Evolutionary conservation across 208 protist genomes (phyloP).

Genomic region (Phytomonas sp.): DNA sequence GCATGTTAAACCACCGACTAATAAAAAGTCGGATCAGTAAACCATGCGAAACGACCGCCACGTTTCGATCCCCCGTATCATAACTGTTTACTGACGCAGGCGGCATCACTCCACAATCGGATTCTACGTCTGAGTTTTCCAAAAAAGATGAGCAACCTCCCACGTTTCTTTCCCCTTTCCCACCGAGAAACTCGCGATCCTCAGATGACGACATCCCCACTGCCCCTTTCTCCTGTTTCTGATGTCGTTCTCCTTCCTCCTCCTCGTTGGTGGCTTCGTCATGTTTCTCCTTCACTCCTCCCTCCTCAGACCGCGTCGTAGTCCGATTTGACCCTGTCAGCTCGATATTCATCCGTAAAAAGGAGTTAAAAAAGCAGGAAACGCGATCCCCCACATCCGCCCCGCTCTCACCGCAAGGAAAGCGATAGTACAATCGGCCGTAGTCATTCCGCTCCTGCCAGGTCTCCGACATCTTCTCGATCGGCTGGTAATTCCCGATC

Average conservation of each 20-base stretch:
- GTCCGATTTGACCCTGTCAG: slow-evolving; percentile 52
- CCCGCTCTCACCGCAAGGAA: slow-evolving; percentile 85
- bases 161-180: too few relatives aligned
- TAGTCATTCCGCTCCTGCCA: slow-evolving; percentile 64
- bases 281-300: too few relatives aligned
- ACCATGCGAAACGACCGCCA: slow-evolving; percentile 83
- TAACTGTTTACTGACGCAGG: slow-evolving; percentile 17
- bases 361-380: slow-evolving; percentile 80
- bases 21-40: slow-evolving; percentile 83
- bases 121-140: slow-evolving; percentile 14
- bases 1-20: slow-evolving; percentile 71
- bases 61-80: slow-evolving; percentile 56
- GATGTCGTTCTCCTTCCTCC: background rate
- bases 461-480: slow-evolving; percentile 58
- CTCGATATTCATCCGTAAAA: slow-evolving; percentile 63
- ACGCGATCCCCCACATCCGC: slow-evolving; percentile 88
- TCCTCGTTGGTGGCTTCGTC: background rate
- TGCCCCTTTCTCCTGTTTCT: background rate
- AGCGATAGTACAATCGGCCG: slow-evolving; percentile 89
- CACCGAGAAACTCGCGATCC: too few relatives aligned
- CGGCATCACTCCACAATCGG: slow-evolving; percentile 16
- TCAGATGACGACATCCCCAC: background rate
- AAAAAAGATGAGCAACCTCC: slow-evolving; percentile 4
- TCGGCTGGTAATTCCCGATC: slow-evolving; percentile 89
- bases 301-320: too few relatives aligned